A percentile compares a stretch with the other conserved stretches of the same genome.
These are phyloP conservation scores for Melampsora americana DNA, from an alignment of 1,284 basidiomycete genomes.

Conservation along the genomic window DNA sequence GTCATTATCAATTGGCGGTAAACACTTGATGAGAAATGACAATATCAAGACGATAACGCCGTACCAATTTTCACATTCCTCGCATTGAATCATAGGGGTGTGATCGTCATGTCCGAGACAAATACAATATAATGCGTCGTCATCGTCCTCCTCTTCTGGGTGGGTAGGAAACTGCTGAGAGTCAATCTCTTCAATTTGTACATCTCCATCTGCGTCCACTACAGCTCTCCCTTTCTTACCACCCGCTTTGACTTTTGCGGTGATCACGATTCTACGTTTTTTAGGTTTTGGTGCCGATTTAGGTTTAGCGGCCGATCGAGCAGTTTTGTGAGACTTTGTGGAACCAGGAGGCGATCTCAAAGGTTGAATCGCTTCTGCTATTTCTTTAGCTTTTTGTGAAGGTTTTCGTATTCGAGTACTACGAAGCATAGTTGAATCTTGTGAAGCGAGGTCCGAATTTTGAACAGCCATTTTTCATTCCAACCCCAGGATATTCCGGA, in stretches of 20 bases:
- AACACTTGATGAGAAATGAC: not conserved
- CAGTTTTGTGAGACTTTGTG: constrained; percentile 4
- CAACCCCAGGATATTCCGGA: no score
- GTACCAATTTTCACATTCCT: constrained; percentile 70
- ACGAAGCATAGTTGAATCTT: constrained; percentile 19
- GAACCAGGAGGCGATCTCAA: not conserved
- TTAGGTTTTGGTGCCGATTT: not conserved
- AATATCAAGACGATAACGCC: constrained; percentile 49
- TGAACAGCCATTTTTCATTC: not conserved
- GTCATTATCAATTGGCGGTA: not conserved
- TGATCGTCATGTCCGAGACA: constrained; percentile 61
- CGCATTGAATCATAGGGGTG: constrained; percentile 74
- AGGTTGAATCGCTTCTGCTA: constrained; percentile 29
- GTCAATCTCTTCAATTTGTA: constrained; percentile 27
- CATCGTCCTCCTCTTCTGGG: constrained; percentile 10
- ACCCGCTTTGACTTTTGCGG: constrained; percentile 39
- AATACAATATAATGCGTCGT: constrained; percentile 33
- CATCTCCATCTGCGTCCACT: constrained; percentile 29
- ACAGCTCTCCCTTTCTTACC: constrained; percentile 29
- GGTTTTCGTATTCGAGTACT: constrained; percentile 42
- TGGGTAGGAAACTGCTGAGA: constrained; percentile 3
- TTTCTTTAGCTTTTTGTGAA: constrained; percentile 41
- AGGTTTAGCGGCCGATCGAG: constrained; percentile 13
- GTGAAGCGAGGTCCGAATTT: not conserved
- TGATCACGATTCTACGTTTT: not conserved